Evolutionary conservation across 2,329 filamentous ascomycete species (phyloP), one percentile per base, ranked within the genome.

Genomic region (Alternaria gaisen): DNA sequence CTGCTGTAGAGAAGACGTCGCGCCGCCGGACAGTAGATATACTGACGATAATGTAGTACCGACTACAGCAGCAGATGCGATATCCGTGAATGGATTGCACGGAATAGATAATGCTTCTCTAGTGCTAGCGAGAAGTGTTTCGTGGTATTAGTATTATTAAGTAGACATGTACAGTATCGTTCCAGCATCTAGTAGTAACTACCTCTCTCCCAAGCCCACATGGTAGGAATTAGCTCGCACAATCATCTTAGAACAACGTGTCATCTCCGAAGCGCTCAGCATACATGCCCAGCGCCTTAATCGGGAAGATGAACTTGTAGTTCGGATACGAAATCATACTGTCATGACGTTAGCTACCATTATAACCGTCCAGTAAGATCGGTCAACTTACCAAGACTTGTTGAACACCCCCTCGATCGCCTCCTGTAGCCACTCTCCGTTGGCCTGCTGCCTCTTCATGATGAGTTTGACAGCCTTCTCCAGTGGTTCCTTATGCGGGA

Each of bases 321-420:
- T 99, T 99, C 43, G 94, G 94, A 75, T 99, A 99, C 0, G 93
- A 95, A 67, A 99, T 99, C 93, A 97, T 98, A 84, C 88, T 90
- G 72, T 61, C 8, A 1, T 60, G 18, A 24, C 4, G 34, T 69
- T 61, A 70, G 69, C 63, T 30, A 9, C 26, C 18, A 7, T n/a
- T 44, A 6, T n/a, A 7, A 9, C 10, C 26, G 30, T 16, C 3
- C 34, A 26, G 3, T 3, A 30, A 14, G 28, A 22, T 8, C 12
- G 14, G 2, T 1, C n/a, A 10, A 85, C 86, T 81, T 78, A 90
- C 88, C 94, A 98, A 73, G 90, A 95, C 83, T 97, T 97, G 81
- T 99, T 99, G 81, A 99, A 99, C 11, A 99, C 95, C 2, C 95
- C 95, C 79, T 99, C 95, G 71, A 99, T 98, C 1, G 91, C 90